Conservation (phyloP, 768 basidiomycete genomes). For the Pisolithus microcarpus region DNA sequence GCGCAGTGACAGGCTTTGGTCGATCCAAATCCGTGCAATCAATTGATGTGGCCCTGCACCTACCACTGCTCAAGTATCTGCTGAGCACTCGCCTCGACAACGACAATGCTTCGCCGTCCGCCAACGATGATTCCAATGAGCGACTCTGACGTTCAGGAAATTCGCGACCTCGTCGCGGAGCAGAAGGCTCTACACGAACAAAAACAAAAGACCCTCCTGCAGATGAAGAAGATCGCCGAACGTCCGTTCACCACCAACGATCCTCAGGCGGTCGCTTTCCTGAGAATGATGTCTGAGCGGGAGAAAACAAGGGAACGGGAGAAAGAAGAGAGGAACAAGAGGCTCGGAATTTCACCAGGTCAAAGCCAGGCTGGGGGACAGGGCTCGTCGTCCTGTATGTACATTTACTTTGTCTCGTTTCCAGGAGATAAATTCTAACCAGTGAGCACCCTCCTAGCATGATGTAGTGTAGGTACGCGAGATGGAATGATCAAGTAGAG, state of each 20-base stretch:
- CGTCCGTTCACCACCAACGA: conserved; percentile 7
- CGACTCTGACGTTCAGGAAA: conserved; percentile 73
- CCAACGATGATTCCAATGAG: conserved; percentile 73
- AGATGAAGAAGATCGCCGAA: conserved; percentile 42
- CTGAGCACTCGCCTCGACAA: background rate
- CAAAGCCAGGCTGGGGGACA: conserved; percentile 7
- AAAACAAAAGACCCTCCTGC: conserved; percentile 36
- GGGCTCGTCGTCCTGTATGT: conserved; percentile 11
- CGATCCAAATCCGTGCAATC: too few species aligned
- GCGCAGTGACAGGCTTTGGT: too few species aligned
- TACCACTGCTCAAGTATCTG: too few species aligned
- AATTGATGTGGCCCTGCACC: too few species aligned
- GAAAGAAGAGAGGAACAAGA: conserved; percentile 19
- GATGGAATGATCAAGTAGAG: background rate
- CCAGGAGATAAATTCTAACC: background rate
- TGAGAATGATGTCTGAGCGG: conserved; percentile 16
- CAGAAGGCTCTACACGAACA: conserved; percentile 37
- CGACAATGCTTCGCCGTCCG: conserved; percentile 62
- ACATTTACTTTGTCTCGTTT: background rate
- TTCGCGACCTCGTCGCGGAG: conserved; percentile 52
- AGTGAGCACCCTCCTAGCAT: background rate
- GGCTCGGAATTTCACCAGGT: conserved; percentile 23
- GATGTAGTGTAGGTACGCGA: background rate
- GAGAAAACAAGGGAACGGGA: conserved; percentile 15
- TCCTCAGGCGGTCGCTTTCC: conserved; percentile 6